Evolutionary conservation across 2,329 filamentous ascomycete species (phyloP), one percentile per base, ranked within the genome.

Genomic region (Madurella fahalii): DNA sequence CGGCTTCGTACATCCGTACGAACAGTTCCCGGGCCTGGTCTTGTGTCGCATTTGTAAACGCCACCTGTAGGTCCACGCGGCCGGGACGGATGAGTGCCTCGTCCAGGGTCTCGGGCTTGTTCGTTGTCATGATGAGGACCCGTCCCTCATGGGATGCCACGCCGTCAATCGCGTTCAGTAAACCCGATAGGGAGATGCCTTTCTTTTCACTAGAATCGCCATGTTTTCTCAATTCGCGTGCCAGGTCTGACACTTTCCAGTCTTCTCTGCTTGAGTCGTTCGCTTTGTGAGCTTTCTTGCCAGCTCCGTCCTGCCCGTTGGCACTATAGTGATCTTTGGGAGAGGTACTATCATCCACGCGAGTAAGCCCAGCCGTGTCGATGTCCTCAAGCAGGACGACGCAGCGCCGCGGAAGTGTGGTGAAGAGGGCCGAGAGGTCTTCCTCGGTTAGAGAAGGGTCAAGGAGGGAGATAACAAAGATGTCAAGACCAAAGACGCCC

Each of bases 111-210:
- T 92, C 84, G 2, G 86, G 85, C 56, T 83, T 80, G 69, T 93
- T 94, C 32, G 87, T 90, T 0, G 89, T 92, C 86, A 92, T 90
- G 72, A 93, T 85, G 16, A 93, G 78, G 12, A 93, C 81, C 44
- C 87, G 81, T 25, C 88, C 89, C 71, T 93, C 89, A 63, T 89
- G 87, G 2, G 84, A 87, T 1, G 86, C 87, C 1, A 91, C 88
- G 52, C 90, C 88, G 64, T 95, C 89, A 56, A 95, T 90, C 54
- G 87, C 86, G 69, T 95, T 95, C 49, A 95, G 78, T 1, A 95
- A 77, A 0, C 89, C 89, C 0, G 87, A 89, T 2, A 94, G 77
- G 1, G 87, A 89, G 61, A 92, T 89, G n/a, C 78, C 69, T 56
- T 72, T 70, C 58, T 72, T 72, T 31, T 72, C 72, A 53, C 72